Base-by-base conservation (phyloP, 768 basidiomycete genomes). In the Boletus bicolor region DNA sequence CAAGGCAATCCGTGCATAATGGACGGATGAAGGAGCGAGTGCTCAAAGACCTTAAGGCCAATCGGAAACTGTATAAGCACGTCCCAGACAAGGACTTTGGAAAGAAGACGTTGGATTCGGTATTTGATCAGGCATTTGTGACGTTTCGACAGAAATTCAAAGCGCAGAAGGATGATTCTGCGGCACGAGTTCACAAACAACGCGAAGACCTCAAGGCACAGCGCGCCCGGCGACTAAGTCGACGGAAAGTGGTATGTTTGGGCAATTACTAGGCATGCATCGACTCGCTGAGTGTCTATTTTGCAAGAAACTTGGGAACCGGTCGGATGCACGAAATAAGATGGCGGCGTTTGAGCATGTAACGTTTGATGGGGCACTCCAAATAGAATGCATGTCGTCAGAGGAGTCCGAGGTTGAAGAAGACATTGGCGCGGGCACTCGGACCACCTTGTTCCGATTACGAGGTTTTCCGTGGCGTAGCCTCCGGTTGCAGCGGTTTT, bases 371-470 rank as follows among this genome's bases (percentile, higher is more conserved):
- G 82, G 82, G 14, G 87, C 89, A 14, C 69, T 91, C 54, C 83
- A 86, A 57, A 57, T 82, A 19, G 89, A 90, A 45, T 90, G 87
- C 69, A 88, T 90, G 84, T 91, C 89, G 28, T 86, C 84, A 32
- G 89, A 91, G 60, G 89, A 91, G 67, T 89, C 88, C 14, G 82
- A 83, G 58, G 72, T 70, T 47, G 86, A 86, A 36, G 69, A 72
- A 35, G 71, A 69, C 32, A 44, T 63, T 2, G 61, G 49, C 42
- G 57, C 63, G 5, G 72, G 67, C 24, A 58, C 66, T 41, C 66
- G 69, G 37, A 68, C 65, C 56, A 73, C 72, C 34, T 59, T 77
- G 9, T 70, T 89, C 24, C 77, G 76, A 28, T 79, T 84, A 26
- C 84, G 82, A 43, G 84, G 85, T 0, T 77, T 79, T 58, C 63